Percentiles rank a stretch among this genome's conserved stretches.
Evolutionary conservation across 192 early-diverging fungal genomes (phyloP).

Genomic region (Powellomyces hirtus): DNA sequence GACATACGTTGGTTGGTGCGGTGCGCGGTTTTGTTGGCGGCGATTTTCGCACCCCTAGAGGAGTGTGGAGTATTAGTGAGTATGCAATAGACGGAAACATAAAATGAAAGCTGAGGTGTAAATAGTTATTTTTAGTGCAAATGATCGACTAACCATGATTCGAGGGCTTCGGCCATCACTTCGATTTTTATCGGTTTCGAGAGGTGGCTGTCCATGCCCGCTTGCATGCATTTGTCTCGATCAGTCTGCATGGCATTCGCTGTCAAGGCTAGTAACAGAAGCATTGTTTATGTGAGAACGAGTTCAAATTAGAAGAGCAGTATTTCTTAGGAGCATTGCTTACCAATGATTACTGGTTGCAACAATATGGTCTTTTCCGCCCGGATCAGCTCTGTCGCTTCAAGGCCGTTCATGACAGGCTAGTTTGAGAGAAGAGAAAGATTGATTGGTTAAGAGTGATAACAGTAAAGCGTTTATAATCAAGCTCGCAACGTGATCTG

Average conservation of each 20-base stretch:
- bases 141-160: constrained; percentile 20
- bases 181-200: constrained; percentile 31
- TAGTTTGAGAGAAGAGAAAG: background rate
- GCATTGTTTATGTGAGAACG: too few relatives aligned
- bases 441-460: too few relatives aligned
- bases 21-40: background rate
- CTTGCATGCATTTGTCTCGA: constrained; percentile 20
- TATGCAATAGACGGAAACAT: background rate
- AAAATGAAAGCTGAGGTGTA: background rate
- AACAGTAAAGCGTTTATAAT: too few relatives aligned
- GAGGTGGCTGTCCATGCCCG: constrained; percentile 28
- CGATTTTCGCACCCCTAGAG: constrained; percentile 6
- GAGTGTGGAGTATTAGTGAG: background rate
- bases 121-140: background rate
- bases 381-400: constrained; percentile 66
- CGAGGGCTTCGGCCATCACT: constrained; percentile 10
- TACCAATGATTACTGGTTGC: constrained; percentile 23
- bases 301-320: too few relatives aligned
- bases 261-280: constrained; percentile 19
- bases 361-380: constrained; percentile 46
- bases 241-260: constrained; percentile 31
- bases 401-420: constrained; percentile 70
- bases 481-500: too few relatives aligned
- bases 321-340: too few relatives aligned
- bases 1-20: background rate